Evolutionary conservation across 495 filamentous ascomycete genomes (phyloP).

Genomic region (Aspergillus coremiiformis): DNA sequence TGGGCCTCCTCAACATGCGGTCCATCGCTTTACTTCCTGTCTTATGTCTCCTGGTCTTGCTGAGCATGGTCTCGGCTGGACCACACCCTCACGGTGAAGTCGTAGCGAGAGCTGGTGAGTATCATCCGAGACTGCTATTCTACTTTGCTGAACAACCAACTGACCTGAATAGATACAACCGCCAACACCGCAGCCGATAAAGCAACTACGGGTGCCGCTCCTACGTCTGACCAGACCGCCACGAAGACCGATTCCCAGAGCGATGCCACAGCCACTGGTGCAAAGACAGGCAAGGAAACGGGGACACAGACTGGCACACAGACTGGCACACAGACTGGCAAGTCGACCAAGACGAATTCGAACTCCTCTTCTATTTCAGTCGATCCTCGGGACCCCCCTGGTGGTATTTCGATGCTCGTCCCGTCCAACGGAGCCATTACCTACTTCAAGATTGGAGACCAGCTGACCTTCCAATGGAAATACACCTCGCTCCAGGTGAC

Average conservation of each 20-base stretch:
- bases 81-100: conserved; percentile 34
- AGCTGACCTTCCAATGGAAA: conserved; percentile 86
- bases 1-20: conserved; percentile 25
- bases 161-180: conserved; percentile 16
- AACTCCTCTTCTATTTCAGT: conserved; percentile 40
- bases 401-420: conserved; percentile 75
- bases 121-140: background rate
- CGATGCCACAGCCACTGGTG: conserved; percentile 11
- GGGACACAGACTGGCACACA: conserved; percentile 13
- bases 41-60: conserved; percentile 35
- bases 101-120: conserved; percentile 29
- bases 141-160: conserved; percentile 1
- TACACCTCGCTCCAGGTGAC: conserved; percentile 79
- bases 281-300: conserved; percentile 10
- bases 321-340: conserved; percentile 19
- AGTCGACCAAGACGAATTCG: conserved; percentile 25
- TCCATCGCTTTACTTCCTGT: conserved; percentile 23
- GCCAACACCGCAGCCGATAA: conserved; percentile 10
- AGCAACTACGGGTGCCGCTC: conserved; percentile 18
- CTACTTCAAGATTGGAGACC: conserved; percentile 85
- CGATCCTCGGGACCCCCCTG: conserved; percentile 55
- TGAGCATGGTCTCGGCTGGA: conserved; percentile 45
- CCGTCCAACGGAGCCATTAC: conserved; percentile 55
- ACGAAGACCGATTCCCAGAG: conserved; percentile 20
- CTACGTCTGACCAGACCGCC: conserved; percentile 15